Evolutionary conservation across 1,284 basidiomycete species (phyloP).

Genomic region (Moesziomyces parantarcticus): DNA sequence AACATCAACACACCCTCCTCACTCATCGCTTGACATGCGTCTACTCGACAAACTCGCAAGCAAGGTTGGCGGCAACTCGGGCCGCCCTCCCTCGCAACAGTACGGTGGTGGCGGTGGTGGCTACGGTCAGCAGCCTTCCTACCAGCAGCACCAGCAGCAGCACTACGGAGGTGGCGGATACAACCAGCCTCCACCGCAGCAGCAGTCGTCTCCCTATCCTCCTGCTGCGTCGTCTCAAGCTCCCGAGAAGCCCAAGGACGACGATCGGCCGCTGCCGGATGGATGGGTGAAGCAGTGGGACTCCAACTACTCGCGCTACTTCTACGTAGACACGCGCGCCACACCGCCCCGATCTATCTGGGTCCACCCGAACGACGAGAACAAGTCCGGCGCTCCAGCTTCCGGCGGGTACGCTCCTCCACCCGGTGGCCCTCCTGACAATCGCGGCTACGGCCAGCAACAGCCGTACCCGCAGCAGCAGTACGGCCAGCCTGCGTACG

Average conservation of each 20-base stretch:
- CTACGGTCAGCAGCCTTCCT: slow-evolving; percentile 31
- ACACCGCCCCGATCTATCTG: slow-evolving; percentile 64
- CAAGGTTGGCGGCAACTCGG: slow-evolving; percentile 41
- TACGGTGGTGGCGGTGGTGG: slow-evolving; percentile 31
- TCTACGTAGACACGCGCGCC: slow-evolving; percentile 64
- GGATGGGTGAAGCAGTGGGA: slow-evolving; percentile 66
- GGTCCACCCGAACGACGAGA: slow-evolving; percentile 61
- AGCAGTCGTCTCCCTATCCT: slow-evolving; percentile 10
- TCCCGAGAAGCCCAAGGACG: slow-evolving; percentile 37
- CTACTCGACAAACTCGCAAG: slow-evolving; percentile 58
- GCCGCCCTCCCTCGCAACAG: slow-evolving; percentile 36
- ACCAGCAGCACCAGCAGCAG: slow-evolving; percentile 27
- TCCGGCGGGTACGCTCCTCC: slow-evolving; percentile 46
- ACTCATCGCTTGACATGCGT: slow-evolving; percentile 32
- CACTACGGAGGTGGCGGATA: slow-evolving; percentile 21
- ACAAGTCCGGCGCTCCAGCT: slow-evolving; percentile 3
- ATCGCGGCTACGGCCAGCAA: slow-evolving; percentile 21
- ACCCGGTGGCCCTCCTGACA: slow-evolving; percentile 47
- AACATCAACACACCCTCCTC: too few species aligned
- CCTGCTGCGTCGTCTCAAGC: slow-evolving; percentile 2
- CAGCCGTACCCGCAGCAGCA: slow-evolving; percentile 17
- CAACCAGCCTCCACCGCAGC: slow-evolving; percentile 13
- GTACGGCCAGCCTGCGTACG: slow-evolving; percentile 18
- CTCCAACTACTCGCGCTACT: slow-evolving; percentile 62
- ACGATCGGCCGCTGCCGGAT: slow-evolving; percentile 54